Conservation (phyloP, 164 flowering plant genomes). For the Cinnamomum micranthum region DNA sequence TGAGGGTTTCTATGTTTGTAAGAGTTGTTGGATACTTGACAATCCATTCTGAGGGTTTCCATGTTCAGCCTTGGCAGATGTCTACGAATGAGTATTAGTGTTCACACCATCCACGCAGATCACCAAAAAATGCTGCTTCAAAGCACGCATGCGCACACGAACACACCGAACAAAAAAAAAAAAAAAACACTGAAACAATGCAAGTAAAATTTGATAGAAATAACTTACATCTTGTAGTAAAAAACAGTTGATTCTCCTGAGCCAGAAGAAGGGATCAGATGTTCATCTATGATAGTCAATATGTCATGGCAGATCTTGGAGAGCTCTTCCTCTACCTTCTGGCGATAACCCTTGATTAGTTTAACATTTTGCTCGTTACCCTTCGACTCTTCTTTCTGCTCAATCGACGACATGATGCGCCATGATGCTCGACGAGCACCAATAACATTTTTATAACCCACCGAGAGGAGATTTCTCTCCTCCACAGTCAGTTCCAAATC, state of each 20-base stretch:
- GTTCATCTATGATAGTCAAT: constrained; percentile 23
- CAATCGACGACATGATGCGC: constrained; percentile 28
- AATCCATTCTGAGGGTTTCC: too few species aligned
- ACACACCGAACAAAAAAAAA: too few species aligned
- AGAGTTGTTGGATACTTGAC: too few species aligned
- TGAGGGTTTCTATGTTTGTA: too few species aligned
- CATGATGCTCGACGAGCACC: constrained; percentile 28
- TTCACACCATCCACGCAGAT: not conserved
- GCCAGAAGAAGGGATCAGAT: constrained; percentile 18
- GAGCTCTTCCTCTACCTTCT: constrained; percentile 26
- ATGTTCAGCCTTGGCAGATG: too few species aligned
- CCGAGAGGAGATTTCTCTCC: constrained; percentile 27
- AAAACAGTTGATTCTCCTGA: constrained; percentile 24
- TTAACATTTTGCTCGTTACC: constrained; percentile 25
- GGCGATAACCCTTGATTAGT: constrained; percentile 21
- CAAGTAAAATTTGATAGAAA: not conserved
- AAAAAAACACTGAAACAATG: not conserved
- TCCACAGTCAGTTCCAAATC: constrained; percentile 25
- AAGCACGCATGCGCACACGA: too few species aligned
- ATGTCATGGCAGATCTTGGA: constrained; percentile 21
- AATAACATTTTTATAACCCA: constrained; percentile 26
- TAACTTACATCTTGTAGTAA: constrained; percentile 23
- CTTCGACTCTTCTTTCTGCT: constrained; percentile 23
- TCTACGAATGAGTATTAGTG: too few species aligned
- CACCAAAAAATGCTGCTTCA: not conserved